phyloP scores from a whole-genome alignment of 805 yeast genomes.

The Myxozyma geophila region DNA sequence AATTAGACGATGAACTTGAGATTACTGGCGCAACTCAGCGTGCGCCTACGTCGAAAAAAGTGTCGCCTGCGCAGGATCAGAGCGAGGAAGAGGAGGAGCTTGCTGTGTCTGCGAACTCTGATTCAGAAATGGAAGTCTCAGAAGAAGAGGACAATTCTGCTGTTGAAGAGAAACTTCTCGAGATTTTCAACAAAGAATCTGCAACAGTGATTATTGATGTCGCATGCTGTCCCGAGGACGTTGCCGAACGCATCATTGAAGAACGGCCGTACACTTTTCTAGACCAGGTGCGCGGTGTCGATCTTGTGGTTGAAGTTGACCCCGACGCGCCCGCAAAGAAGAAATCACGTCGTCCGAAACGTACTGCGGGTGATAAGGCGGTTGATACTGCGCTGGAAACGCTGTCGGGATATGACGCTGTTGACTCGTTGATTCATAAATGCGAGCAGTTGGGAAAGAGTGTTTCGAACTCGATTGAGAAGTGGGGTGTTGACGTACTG shows the following conservation, averaged over 20 bases:
- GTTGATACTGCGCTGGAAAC: conserved; percentile 65
- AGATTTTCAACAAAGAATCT: conserved; percentile 79
- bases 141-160: conserved; percentile 51
- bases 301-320: conserved; percentile 51
- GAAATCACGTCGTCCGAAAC: conserved; percentile 44
- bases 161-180: conserved; percentile 60
- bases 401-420: conserved; percentile 88
- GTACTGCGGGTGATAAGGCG: conserved; percentile 55
- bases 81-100: conserved; percentile 17
- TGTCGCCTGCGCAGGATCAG: conserved; percentile 8
- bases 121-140: conserved; percentile 45
- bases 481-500: conserved; percentile 86
- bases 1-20: conserved; percentile 12
- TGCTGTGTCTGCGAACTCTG: conserved; percentile 24
- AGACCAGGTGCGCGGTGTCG: conserved; percentile 61
- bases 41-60: not conserved
- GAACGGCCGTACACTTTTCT: conserved; percentile 72
- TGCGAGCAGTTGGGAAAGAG: conserved; percentile 78
- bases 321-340: conserved; percentile 39
- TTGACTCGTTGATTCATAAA: conserved; percentile 83
- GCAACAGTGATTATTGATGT: conserved; percentile 78
- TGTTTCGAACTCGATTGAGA: conserved; percentile 71
- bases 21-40: conserved; percentile 5
- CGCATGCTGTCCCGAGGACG: conserved; percentile 66
- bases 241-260: conserved; percentile 66